Base-by-base conservation (phyloP, 108 stramenopile species). In the Cafeteria roenbergensis region DNA sequence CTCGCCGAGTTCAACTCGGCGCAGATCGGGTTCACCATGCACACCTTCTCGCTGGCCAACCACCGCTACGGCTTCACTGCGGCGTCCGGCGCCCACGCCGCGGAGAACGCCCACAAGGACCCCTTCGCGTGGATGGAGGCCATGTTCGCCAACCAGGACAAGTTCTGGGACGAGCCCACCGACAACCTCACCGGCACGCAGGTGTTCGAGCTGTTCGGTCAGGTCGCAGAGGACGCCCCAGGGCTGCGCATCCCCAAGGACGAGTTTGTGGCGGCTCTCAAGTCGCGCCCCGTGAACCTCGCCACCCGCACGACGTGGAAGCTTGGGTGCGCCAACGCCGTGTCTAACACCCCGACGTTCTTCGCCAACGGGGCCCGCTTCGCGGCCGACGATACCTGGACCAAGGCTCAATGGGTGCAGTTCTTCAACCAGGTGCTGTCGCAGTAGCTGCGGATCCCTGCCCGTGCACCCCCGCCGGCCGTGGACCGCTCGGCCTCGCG, bases 291-390 rank as follows among this genome's bases (percentile, higher is more conserved):
- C 35, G 51, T 69, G 68, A 65, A 69, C 35, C 12, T 25, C 20
- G 61, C 28, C 48, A 63, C 68, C 24, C 50, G 68, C 34, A 4
- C 53, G 0, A 53, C 62, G 25, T 69, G 68, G 68, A 69, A 69
- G 29, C 65, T 42, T 1, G 68, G 34, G 20, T 69, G 68, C 62
- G 30, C 42, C 0, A 22, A 64, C 6, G 51, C 51, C 27, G 68
- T 69, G 22, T 52, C 61, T 8, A 64, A 64, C 33, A 69, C 68
- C 6, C 68, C 68, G 6, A 63, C 51, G 9, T 69, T 67, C 33
- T 48, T 69, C n/a, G 51, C 65, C 33, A 69, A 69, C 33, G 68
- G 68, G 0, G 68, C n/a, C n/a, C n/a, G n/a, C n/a, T n/a, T n/a
- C n/a, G n/a, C n/a, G n/a, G n/a, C n/a, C n/a, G n/a, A n/a, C n/a